Base-by-base conservation (phyloP, 352 stramenopile species). In the Globisporangium nodosum region DNA sequence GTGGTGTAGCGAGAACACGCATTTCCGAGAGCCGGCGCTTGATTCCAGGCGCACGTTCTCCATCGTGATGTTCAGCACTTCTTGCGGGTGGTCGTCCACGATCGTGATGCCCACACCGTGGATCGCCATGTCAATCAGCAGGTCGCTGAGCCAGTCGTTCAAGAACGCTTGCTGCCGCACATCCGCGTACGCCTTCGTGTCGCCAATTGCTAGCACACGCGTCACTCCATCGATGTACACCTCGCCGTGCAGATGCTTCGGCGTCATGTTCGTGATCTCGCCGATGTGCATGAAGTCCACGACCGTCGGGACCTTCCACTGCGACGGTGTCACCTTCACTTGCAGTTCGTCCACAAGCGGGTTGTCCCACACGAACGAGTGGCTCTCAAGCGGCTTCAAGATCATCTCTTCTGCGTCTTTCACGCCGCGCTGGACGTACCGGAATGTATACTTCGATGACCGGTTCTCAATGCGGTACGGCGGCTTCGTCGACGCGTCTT, bases 381-480 rank as follows among this genome's bases (percentile, higher is more conserved):
- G 80, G 33, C 70, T 85, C 58, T 88, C 70, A 24, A 90, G 63
- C 11, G 86, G 86, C 3, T 76, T 70, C 16, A 95, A 58, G 39
- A 87, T 59, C 35, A 92, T 65, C 27, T 92, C 81, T 40, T 95
- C 81, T 0, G 78, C 68, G 1, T 67, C 69, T 47, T 85, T 84
- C 8, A 78, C 62, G 31, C 67, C 71, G 35, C 79, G 65, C 43
- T 95, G 86, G 3, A 85, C 61, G 48, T 95, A 96, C n/a, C 78
- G 68, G 60, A 94, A 87, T 16, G 81, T 68, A 57, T 83, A 64
- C 11, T 68, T 73, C 12, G 76, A 89, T 40, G 82, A 96, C 3
- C 86, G 82, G 60, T 96, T 96, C 56, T 96, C 86, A 50, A 96
- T 92, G 15, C 86, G 86, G 52, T 93, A 92, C 18, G 71, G 78